Conservation (phyloP, 2,329 filamentous ascomycete species). For the Simplicillium sp. region DNA sequence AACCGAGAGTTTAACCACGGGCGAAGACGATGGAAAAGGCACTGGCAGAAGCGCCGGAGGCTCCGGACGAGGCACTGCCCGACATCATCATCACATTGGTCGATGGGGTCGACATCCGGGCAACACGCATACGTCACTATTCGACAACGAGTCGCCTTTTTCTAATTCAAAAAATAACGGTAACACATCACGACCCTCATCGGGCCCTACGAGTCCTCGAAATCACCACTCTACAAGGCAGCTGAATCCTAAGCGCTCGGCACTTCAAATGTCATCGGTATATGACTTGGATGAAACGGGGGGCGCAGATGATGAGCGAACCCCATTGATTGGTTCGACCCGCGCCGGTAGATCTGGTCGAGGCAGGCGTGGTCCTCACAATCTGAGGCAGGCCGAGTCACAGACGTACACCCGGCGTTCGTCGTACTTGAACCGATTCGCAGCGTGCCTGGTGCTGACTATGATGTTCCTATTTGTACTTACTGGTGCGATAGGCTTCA, state of each 20-base stretch:
- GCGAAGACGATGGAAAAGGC: slow-evolving; percentile 59
- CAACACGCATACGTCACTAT: slow-evolving; percentile 60
- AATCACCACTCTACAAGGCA: slow-evolving; percentile 30
- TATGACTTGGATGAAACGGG: slow-evolving; percentile 77
- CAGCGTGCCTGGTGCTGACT: slow-evolving; percentile 78
- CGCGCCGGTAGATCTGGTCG: slow-evolving; percentile 50
- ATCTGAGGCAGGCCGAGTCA: slow-evolving; percentile 62
- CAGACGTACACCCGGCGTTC: slow-evolving; percentile 55
- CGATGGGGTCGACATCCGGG: slow-evolving; percentile 63
- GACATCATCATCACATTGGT: slow-evolving; percentile 67
- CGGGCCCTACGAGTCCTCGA: slow-evolving; percentile 62
- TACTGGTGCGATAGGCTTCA: slow-evolving; percentile 77
- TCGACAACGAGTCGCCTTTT: slow-evolving; percentile 73
- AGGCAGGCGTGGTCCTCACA: slow-evolving; percentile 43
- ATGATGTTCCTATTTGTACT: slow-evolving; percentile 74
- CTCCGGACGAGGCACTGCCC: slow-evolving; percentile 54
- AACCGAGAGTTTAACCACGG: slow-evolving; percentile 39
- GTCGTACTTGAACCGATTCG: slow-evolving; percentile 61
- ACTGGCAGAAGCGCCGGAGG: slow-evolving; percentile 51
- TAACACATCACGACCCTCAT: slow-evolving; percentile 47
- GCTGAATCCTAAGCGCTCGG: slow-evolving; percentile 36
- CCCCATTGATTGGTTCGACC: slow-evolving; percentile 60
- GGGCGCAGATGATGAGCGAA: slow-evolving; percentile 78
- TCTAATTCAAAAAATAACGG: slow-evolving; percentile 54
- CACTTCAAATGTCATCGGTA: slow-evolving; percentile 48